A percentile compares a stretch with the other conserved stretches of the same genome.
These are phyloP conservation scores for Xanthoconium purpureum DNA, from an alignment of 768 basidiomycete species.

Conservation along the genomic window DNA sequence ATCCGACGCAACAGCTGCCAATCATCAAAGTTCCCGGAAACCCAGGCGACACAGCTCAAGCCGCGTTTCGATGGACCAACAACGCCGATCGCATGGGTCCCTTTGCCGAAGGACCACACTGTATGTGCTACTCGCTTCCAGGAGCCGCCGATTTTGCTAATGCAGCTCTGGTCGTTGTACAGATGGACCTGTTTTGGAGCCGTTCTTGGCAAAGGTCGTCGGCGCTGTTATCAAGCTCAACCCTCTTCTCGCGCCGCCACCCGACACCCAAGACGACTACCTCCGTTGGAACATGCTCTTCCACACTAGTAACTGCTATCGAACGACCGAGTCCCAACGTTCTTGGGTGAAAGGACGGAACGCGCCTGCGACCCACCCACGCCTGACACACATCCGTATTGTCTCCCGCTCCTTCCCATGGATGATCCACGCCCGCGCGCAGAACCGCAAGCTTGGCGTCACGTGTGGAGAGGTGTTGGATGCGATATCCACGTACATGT, in stretches of 20 bases:
- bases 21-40: constrained; percentile 22
- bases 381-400: constrained; percentile 49
- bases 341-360: constrained; percentile 69
- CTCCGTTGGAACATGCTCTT: constrained; percentile 78
- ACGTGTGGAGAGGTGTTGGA: constrained; percentile 69
- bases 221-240: constrained; percentile 50
- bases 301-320: constrained; percentile 54
- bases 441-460: constrained; percentile 47
- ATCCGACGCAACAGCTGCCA: constrained; percentile 26
- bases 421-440: constrained; percentile 48
- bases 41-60: constrained; percentile 23
- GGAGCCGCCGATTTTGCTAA: constrained; percentile 7
- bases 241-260: constrained; percentile 54
- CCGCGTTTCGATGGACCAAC: constrained; percentile 29
- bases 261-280: constrained; percentile 43
- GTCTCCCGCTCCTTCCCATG: constrained; percentile 55
- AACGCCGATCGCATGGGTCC: constrained; percentile 33
- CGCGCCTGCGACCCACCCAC: constrained; percentile 65
- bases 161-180: constrained; percentile 6
- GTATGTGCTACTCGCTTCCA: constrained; percentile 29
- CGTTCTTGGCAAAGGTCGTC: constrained; percentile 52
- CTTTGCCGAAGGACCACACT: constrained; percentile 42
- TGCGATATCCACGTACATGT: constrained; percentile 48
- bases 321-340: constrained; percentile 56
- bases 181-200: constrained; percentile 72